Conservation (phyloP, 352 stramenopile species). For the Phytophthora constricta region DNA sequence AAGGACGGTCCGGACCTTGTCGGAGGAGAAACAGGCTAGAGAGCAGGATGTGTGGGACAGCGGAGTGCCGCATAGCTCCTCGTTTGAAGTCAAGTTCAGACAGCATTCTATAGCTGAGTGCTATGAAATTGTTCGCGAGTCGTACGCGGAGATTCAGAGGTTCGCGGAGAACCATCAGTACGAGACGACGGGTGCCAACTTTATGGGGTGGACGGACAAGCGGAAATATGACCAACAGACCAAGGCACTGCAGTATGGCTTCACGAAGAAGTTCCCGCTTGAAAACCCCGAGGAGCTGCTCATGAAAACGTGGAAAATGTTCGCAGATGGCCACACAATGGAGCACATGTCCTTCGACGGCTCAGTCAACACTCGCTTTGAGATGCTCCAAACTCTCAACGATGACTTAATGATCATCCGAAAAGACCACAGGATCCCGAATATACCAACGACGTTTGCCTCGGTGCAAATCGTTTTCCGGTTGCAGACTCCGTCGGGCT, state of each 20-base stretch:
- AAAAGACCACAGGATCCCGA: conserved; percentile 55
- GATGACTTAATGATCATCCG: conserved; percentile 69
- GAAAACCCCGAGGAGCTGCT: conserved; percentile 41
- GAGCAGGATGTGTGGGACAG: conserved; percentile 27
- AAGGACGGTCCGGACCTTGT: conserved; percentile 26
- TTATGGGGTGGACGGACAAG: conserved; percentile 69
- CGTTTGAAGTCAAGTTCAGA: conserved; percentile 46
- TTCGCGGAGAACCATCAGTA: conserved; percentile 40
- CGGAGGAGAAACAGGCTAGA: conserved; percentile 19
- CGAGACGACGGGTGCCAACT: conserved; percentile 44
- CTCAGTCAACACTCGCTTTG: conserved; percentile 53
- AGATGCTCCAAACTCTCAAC: conserved; percentile 65
- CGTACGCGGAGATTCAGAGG: conserved; percentile 59
- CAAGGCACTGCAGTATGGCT: conserved; percentile 55
- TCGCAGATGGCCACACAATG: conserved; percentile 50
- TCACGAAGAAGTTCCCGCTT: conserved; percentile 56
- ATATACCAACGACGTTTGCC: conserved; percentile 58
- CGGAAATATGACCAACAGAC: conserved; percentile 41
- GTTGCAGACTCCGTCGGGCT: conserved; percentile 63
- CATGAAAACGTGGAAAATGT: conserved; percentile 56
- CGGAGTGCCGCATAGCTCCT: conserved; percentile 47
- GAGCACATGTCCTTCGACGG: conserved; percentile 54
- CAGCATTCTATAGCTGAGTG: conserved; percentile 33
- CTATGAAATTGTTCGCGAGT: conserved; percentile 58
- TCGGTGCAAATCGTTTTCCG: conserved; percentile 71